Evolutionary conservation across 805 yeast species (phyloP).

Genomic region (Ogataea trehaloabstinens): DNA sequence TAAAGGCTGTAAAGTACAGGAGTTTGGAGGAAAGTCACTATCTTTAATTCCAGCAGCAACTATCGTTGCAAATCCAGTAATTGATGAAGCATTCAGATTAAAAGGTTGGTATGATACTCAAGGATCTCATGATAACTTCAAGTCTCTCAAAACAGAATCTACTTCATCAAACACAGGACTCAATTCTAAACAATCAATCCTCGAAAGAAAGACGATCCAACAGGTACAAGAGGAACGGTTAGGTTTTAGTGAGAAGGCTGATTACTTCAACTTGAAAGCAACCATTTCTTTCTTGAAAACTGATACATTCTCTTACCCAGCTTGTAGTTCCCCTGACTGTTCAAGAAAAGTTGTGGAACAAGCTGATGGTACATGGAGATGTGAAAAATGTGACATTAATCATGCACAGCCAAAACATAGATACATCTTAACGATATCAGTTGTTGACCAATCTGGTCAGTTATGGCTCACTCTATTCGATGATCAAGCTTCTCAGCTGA

Average conservation of each 20-base stretch:
- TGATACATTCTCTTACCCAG: conserved; percentile 84
- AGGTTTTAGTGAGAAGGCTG: conserved; percentile 77
- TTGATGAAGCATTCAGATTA: conserved; percentile 79
- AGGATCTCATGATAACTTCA: conserved; percentile 64
- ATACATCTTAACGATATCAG: conserved; percentile 70
- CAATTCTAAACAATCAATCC: conserved; percentile 40
- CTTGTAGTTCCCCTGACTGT: conserved; percentile 77
- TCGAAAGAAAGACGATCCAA: conserved; percentile 62
- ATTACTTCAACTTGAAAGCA: conserved; percentile 74
- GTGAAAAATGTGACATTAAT: conserved; percentile 83
- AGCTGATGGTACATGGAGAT: conserved; percentile 79
- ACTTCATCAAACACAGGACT: conserved; percentile 32
- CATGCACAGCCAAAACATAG: conserved; percentile 72
- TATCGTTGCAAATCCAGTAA: conserved; percentile 78
- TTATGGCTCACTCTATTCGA: conserved; percentile 87
- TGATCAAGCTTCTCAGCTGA: conserved; percentile 68
- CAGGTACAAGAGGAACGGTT: conserved; percentile 65
- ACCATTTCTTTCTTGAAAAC: conserved; percentile 67
- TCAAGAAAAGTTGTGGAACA: conserved; percentile 79
- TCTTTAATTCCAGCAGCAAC: conserved; percentile 79
- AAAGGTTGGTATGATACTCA: conserved; percentile 94
- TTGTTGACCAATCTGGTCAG: conserved; percentile 81
- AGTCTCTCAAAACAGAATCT: conserved; percentile 55
- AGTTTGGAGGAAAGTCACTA: conserved; percentile 82
- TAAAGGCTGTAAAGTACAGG: conserved; percentile 86